Evolutionary conservation across 257 asterid genomes (phyloP).

Genomic region (Ballota nigra): DNA sequence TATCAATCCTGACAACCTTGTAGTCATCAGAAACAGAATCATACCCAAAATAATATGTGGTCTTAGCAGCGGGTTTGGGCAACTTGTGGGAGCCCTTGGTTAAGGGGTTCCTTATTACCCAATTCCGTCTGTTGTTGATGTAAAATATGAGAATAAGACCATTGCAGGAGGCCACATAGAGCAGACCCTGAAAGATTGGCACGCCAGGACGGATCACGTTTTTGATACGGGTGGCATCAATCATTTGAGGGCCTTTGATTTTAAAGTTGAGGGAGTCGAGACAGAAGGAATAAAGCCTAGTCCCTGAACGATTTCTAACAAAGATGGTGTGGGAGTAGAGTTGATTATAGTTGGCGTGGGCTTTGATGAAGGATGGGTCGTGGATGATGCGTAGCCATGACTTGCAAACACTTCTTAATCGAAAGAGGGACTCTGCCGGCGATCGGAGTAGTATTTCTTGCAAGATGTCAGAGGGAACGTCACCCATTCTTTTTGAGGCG

Average conservation of each 20-base stretch:
- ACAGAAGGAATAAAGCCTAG: neutral
- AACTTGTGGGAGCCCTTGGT: neutral
- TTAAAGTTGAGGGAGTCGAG: neutral
- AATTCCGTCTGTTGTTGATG: neutral
- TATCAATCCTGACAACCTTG: neutral
- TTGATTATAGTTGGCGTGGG: too few relatives aligned
- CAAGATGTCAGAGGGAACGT: neutral
- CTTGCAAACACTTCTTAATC: neutral
- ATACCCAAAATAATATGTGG: too few relatives aligned
- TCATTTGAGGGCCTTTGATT: neutral
- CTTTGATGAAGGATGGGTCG: too few relatives aligned
- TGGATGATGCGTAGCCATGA: too few relatives aligned
- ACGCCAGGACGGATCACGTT: too few relatives aligned
- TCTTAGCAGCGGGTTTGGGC: neutral
- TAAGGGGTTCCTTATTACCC: neutral
- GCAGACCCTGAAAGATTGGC: too few relatives aligned
- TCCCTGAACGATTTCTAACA: neutral
- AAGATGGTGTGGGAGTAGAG: neutral
- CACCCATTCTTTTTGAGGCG: too few relatives aligned
- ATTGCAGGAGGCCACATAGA: neutral
- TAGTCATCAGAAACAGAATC: neutral
- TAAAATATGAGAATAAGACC: neutral
- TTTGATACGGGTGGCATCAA: neutral
- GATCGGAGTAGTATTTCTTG: neutral
- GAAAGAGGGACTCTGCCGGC: conserved; percentile 2